Conservation (phyloP, 495 filamentous ascomycete species). For the Gamarada debralockiae region DNA sequence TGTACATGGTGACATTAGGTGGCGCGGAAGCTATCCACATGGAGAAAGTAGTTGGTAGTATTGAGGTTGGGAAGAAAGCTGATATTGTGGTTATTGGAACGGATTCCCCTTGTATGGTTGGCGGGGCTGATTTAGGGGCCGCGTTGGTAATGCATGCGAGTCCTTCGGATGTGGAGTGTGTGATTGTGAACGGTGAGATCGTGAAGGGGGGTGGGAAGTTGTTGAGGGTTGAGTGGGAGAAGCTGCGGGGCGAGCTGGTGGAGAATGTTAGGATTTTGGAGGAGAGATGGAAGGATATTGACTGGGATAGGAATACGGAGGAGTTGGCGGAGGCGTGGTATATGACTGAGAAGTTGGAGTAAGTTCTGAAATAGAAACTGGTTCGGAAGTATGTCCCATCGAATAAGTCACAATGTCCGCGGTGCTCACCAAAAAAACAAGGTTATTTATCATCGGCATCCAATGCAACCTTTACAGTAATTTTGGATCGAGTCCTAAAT, state of each 20-base stretch:
- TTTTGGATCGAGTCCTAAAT: too few relatives aligned
- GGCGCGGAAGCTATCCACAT: constrained; percentile 4
- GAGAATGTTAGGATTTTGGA: neutral
- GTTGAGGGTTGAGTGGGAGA: constrained; percentile 6
- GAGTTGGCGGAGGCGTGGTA: constrained; percentile 1
- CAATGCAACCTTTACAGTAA: too few relatives aligned
- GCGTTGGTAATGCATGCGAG: constrained; percentile 4
- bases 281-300: constrained; percentile 1
- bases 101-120: constrained; percentile 8
- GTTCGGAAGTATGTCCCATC: too few relatives aligned
- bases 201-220: constrained; percentile 5
- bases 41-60: constrained; percentile 1
- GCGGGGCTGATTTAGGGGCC: neutral
- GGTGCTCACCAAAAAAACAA: too few relatives aligned
- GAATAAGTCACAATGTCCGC: too few relatives aligned
- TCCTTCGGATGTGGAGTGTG: constrained; percentile 6
- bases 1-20: constrained; percentile 4
- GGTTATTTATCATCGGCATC: too few relatives aligned
- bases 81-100: constrained; percentile 6
- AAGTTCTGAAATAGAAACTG: neutral
- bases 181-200: constrained; percentile 6
- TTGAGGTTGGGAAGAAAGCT: constrained; percentile 7
- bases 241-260: constrained; percentile 1
- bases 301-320: constrained; percentile 6
- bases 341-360: constrained; percentile 7